These are phyloP conservation scores for Sporormia fimetaria DNA, from an alignment of 495 filamentous ascomycete genomes.

Conservation along the genomic window DNA sequence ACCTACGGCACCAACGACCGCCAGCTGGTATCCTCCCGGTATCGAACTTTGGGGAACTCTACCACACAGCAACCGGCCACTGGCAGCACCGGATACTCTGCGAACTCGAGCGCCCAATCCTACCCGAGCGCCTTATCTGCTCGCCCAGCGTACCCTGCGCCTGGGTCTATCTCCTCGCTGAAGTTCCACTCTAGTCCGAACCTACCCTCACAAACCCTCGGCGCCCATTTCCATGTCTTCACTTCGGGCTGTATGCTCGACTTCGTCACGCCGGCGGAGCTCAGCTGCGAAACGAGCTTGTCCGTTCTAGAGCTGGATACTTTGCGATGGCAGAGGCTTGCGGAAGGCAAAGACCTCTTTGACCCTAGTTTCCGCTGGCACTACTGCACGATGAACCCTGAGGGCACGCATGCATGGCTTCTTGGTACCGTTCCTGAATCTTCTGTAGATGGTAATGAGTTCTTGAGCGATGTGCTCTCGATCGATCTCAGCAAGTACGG, in stretches of 20 bases:
- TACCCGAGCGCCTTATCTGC: constrained; percentile 34
- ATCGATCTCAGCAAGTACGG: constrained; percentile 82
- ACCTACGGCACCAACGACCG: constrained; percentile 55
- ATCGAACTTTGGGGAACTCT: constrained; percentile 13
- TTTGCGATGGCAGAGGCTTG: constrained; percentile 83
- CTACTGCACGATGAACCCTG: constrained; percentile 87
- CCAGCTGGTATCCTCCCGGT: constrained; percentile 29
- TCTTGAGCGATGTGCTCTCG: constrained; percentile 83
- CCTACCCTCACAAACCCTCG: constrained; percentile 75
- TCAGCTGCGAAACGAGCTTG: constrained; percentile 81
- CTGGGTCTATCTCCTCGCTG: constrained; percentile 79
- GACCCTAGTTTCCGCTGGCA: constrained; percentile 83
- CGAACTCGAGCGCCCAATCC: constrained; percentile 80
- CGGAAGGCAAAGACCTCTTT: constrained; percentile 88
- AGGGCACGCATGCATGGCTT: constrained; percentile 90
- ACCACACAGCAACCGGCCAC: constrained; percentile 11
- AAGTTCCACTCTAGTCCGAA: constrained; percentile 81
- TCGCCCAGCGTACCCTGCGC: constrained; percentile 59
- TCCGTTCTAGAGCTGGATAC: constrained; percentile 76
- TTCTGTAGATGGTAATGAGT: constrained; percentile 46
- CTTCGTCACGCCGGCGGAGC: constrained; percentile 83
- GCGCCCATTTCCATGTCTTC: constrained; percentile 89
- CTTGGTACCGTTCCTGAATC: constrained; percentile 76
- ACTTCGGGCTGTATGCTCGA: constrained; percentile 87
- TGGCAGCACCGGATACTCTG: constrained; percentile 62